These are phyloP conservation scores for Metschnikowia baotianmanensis DNA, from an alignment of 805 yeast genomes.

Conservation along the genomic window DNA sequence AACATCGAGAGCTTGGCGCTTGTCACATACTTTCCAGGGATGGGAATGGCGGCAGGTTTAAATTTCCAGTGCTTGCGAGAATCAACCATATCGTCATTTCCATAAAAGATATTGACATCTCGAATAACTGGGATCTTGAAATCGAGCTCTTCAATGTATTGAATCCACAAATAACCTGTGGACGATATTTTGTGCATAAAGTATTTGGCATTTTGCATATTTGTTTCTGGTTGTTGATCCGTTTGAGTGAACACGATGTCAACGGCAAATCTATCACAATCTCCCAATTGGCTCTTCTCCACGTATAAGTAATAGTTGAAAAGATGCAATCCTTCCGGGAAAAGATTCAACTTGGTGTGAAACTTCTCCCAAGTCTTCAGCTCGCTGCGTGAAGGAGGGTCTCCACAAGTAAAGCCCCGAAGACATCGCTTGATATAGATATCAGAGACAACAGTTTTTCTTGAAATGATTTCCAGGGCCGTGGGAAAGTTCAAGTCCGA, in stretches of 20 bases:
- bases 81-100: conserved; percentile 30
- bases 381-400: conserved; percentile 2
- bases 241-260: conserved; percentile 13
- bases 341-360: conserved; percentile 17
- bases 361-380: conserved; percentile 12
- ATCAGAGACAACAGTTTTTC: conserved; percentile 14
- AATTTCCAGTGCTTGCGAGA: conserved; percentile 26
- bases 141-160: conserved; percentile 12
- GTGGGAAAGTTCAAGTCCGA: conserved; percentile 7
- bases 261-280: conserved; percentile 11
- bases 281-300: conserved; percentile 9
- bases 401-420: conserved; percentile 17
- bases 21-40: conserved; percentile 16
- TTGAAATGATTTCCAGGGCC: conserved; percentile 13
- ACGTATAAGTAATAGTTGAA: conserved; percentile 20
- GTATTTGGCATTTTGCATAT: conserved; percentile 9
- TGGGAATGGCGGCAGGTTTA: conserved; percentile 16
- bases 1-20: conserved; percentile 24
- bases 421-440: conserved; percentile 15
- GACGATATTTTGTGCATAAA: conserved; percentile 7
- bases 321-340: conserved; percentile 7
- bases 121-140: conserved; percentile 20
- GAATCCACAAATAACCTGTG: conserved; percentile 14
- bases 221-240: conserved; percentile 8
- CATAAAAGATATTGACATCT: conserved; percentile 29